Conservation (phyloP, 768 basidiomycete species). For the Austroboletus eburneus region DNA sequence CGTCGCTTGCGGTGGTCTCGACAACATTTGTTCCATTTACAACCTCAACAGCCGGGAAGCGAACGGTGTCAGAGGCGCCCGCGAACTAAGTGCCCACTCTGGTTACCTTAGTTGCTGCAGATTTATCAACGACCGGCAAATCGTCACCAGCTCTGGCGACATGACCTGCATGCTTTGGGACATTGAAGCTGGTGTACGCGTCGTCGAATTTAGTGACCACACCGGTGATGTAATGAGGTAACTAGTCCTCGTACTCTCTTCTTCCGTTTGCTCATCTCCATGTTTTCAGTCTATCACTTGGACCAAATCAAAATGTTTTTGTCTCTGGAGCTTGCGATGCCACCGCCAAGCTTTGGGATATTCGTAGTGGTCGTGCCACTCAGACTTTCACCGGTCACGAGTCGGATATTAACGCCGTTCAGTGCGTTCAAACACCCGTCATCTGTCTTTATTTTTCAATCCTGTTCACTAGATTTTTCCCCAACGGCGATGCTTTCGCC, state of each 20-base stretch:
- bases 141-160: constrained; percentile 95
- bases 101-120: constrained; percentile 98
- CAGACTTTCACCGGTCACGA: constrained; percentile 99
- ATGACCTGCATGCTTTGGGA: constrained; percentile 99
- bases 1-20: constrained; percentile 97
- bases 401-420: constrained; percentile 98
- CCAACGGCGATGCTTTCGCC: constrained; percentile 97
- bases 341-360: constrained; percentile 98
- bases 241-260: constrained; percentile 2
- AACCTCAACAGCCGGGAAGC: constrained; percentile 75
- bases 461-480: constrained; percentile 78
- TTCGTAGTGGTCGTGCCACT: constrained; percentile 93
- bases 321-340: constrained; percentile 99
- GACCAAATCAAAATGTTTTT: constrained; percentile 90
- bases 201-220: constrained; percentile 99
- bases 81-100: constrained; percentile 95
- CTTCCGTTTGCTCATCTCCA: constrained; percentile 8
- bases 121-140: constrained; percentile 98
- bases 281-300: constrained; percentile 76
- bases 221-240: constrained; percentile 99
- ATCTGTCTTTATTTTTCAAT: constrained; percentile 3
- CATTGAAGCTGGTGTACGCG: constrained; percentile 93
- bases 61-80: constrained; percentile 82
- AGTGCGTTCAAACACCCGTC: constrained; percentile 51
- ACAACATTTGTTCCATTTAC: constrained; percentile 99